phyloP scores from a whole-genome alignment of 1,284 basidiomycete genomes.

The Apiotrichum gamsii region DNA sequence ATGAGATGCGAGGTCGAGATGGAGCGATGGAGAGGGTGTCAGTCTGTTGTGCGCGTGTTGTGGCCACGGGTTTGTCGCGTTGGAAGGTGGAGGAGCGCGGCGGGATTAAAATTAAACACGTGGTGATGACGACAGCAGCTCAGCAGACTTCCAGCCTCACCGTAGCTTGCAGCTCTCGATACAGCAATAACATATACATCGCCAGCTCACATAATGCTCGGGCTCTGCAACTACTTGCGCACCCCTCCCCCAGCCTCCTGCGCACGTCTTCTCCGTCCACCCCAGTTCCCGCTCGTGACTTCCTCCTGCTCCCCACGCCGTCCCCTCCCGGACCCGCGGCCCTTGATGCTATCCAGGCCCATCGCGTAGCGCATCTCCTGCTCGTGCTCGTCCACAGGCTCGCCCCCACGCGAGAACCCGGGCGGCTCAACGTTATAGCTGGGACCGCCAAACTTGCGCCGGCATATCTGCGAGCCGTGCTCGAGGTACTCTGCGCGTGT shows the following conservation, averaged over 20 bases:
- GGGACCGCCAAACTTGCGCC: constrained; percentile 46
- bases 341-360: constrained; percentile 34
- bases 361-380: constrained; percentile 37
- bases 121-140: too few species aligned
- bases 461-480: constrained; percentile 64
- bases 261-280: constrained; percentile 34
- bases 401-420: constrained; percentile 23
- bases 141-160: too few species aligned
- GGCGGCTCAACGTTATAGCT: constrained; percentile 37
- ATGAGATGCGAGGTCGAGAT: too few species aligned
- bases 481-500: constrained; percentile 77
- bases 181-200: too few species aligned
- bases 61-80: too few species aligned
- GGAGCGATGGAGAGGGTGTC: too few species aligned
- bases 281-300: constrained; percentile 44
- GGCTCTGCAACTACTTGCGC: neutral
- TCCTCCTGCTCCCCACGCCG: constrained; percentile 33
- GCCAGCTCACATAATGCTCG: too few species aligned
- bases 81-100: too few species aligned
- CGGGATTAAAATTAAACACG: too few species aligned
- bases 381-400: constrained; percentile 36
- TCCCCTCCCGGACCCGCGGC: constrained; percentile 15
- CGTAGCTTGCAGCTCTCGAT: too few species aligned
- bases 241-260: constrained; percentile 3
- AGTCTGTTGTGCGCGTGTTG: too few species aligned